A percentile compares a stretch with the other conserved stretches of the same genome.
Conservation (phyloP, 257 asterid species). For the Haberlea rhodopensis region DNA sequence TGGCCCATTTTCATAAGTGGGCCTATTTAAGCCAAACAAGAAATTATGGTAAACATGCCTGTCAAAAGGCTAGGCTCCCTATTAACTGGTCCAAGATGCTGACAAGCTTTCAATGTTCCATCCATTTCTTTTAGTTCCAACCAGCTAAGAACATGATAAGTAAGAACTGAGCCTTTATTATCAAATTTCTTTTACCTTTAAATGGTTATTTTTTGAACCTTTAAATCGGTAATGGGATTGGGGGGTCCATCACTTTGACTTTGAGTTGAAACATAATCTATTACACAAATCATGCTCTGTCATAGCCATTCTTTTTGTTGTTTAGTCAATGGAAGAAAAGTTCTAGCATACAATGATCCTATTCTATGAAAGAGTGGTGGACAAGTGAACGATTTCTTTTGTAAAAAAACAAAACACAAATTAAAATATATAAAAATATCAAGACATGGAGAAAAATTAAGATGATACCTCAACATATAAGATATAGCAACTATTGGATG, state of each 20-base stretch:
- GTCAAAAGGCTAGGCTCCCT: conserved; percentile 16
- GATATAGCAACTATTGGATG: too few species aligned
- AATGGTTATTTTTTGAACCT: neutral
- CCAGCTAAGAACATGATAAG: too few species aligned
- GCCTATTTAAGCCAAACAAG: too few species aligned
- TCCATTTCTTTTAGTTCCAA: neutral
- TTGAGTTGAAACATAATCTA: neutral
- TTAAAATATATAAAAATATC: too few species aligned
- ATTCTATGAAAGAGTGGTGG: conserved; percentile 3
- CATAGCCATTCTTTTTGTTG: neutral
- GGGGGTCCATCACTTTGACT: conserved; percentile 21
- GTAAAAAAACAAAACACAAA: too few species aligned
- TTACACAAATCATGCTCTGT: conserved; percentile 5
- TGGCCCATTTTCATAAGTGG: too few species aligned
- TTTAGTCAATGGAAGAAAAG: conserved; percentile 5
- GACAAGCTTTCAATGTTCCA: neutral
- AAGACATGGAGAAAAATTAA: too few species aligned
- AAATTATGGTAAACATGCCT: too few species aligned
- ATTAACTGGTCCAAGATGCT: neutral
- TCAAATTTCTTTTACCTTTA: neutral
- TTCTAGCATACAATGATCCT: conserved; percentile 14
- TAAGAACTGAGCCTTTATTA: neutral
- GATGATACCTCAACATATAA: too few species aligned
- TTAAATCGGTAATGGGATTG: neutral
- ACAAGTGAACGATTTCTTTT: neutral